Evolutionary conservation across 2,329 filamentous ascomycete species (phyloP), one percentile per base, ranked within the genome.

Genomic region (Trichoderma simmonsii): DNA sequence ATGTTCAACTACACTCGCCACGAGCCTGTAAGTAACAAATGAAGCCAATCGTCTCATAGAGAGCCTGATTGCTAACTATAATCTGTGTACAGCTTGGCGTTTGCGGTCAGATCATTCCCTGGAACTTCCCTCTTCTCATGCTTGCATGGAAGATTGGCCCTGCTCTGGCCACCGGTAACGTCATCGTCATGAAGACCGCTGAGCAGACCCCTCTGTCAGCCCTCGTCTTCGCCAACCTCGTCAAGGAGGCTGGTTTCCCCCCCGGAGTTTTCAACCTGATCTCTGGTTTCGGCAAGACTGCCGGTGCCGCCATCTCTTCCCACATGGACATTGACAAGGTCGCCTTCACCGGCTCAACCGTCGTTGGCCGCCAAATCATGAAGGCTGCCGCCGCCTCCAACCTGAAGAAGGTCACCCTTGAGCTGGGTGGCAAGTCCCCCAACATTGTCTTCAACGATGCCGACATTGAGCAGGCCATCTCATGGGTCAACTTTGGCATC

Each of bases 81-180:
- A 24, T 65, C 18, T 12, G 7, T 12, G 18, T 59, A 48, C 32
- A 82, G 80, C 85, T 92, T 75, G 92, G 92, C 82, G 92, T 94
- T 73, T 94, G 93, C 81, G 94, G 91, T 79, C 93, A 96, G 82
- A 95, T 95, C 79, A 95, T 96, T 78, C 93, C 93, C 74, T 95
- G 93, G 93, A 95, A 95, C 86, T 95, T 94, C 85, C 93, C 93
- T 8, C 85, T 95, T 60, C 88, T 93, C 79, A 95, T 95, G 92
- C 87, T 87, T 80, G 87, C 88, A 68, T 97, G 93, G 93, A 97
- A 97, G 89, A 90, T 93, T 74, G 91, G 88, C 73, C 91, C 91
- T 63, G 91, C 91, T 59, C 85, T 94, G 78, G 90, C 91, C 76
- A 89, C 89, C 48, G 92, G 92, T 78, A 93, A 93, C 88, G 89